phyloP scores from a whole-genome alignment of 1,284 basidiomycete genomes.

The Ustilago trichophora region DNA sequence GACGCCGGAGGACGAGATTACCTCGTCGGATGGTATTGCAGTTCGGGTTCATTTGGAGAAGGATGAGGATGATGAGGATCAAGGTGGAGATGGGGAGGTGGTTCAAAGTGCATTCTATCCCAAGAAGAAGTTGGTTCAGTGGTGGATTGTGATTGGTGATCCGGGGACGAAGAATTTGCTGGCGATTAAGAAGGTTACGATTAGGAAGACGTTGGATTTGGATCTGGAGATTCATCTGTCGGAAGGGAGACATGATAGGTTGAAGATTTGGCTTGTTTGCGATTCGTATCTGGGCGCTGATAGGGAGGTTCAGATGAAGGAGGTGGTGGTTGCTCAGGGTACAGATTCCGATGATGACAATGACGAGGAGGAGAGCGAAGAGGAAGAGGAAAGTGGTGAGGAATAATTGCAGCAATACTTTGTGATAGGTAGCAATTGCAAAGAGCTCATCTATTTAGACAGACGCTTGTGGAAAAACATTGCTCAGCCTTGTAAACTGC shows the following conservation, averaged over 20 bases:
- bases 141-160: constrained; percentile 96
- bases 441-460: no score
- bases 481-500: no score
- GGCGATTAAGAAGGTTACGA: constrained; percentile 93
- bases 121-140: constrained; percentile 86
- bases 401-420: no score
- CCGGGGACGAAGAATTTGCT: constrained; percentile 76
- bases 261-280: constrained; percentile 91
- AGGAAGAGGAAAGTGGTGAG: no score
- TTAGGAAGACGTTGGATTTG: constrained; percentile 74
- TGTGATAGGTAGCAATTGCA: no score
- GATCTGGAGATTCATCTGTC: constrained; percentile 82
- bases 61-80: constrained; percentile 77
- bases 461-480: no score
- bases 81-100: constrained; percentile 68
- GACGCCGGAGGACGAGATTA: constrained; percentile 70
- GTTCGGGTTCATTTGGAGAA: constrained; percentile 85
- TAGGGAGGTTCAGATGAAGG: no score
- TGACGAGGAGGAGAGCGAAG: no score
- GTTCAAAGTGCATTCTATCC: constrained; percentile 94
- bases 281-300: constrained; percentile 76
- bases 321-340: no score
- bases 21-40: constrained; percentile 77
- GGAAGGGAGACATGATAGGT: constrained; percentile 78
- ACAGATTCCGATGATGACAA: no score